Conservation (phyloP, 331 rosid genomes). For the Spiraea crenata region DNA sequence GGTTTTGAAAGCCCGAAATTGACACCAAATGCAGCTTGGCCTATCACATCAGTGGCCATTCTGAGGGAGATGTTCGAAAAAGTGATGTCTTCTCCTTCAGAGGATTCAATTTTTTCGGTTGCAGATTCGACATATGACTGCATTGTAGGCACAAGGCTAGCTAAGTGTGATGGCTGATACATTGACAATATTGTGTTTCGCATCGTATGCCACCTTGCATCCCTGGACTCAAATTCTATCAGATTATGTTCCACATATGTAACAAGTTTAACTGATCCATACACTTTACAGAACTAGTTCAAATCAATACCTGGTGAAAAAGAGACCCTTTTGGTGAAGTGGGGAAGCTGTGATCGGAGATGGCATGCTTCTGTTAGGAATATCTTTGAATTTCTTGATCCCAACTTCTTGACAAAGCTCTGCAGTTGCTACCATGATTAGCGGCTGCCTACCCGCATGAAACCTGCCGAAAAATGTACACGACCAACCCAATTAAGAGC, state of each 20-base stretch:
- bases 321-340: constrained; percentile 89
- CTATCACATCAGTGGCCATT: constrained; percentile 79
- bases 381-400: constrained; percentile 69
- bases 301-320: constrained; percentile 60
- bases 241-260: not conserved
- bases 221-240: constrained; percentile 48
- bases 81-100: constrained; percentile 42
- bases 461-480: constrained; percentile 42
- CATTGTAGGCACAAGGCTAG: constrained; percentile 78
- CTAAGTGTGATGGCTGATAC: constrained; percentile 78
- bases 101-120: constrained; percentile 51
- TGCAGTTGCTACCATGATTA: constrained; percentile 78
- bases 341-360: constrained; percentile 90
- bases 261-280: too few relatives aligned
- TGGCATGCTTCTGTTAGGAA: constrained; percentile 80
- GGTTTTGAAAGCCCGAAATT: constrained; percentile 70
- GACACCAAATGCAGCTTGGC: constrained; percentile 93
- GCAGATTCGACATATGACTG: constrained; percentile 75
- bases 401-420: constrained; percentile 88
- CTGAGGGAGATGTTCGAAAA: constrained; percentile 74
- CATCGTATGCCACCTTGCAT: constrained; percentile 86
- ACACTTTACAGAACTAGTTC: too few relatives aligned
- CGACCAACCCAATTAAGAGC: too few relatives aligned
- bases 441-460: constrained; percentile 92
- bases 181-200: constrained; percentile 71